Conservation (phyloP, 202 grass and related monocot species). For the Zoysia matrella region DNA sequence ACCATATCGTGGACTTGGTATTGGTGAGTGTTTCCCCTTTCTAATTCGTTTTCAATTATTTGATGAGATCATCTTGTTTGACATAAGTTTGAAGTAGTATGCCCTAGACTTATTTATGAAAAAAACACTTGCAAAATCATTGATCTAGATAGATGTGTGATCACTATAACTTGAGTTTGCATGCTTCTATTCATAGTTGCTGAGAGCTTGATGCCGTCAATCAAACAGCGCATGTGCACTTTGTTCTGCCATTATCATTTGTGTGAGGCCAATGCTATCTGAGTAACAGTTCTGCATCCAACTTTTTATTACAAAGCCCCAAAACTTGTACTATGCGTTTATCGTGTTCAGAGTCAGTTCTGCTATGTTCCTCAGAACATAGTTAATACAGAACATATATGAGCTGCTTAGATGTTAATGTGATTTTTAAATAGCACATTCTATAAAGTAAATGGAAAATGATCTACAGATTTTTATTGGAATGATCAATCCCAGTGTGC, state of each 20-base stretch:
- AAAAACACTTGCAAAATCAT: not conserved
- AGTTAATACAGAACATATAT: not conserved
- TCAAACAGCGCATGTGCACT: constrained; percentile 10
- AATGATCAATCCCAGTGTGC: not conserved
- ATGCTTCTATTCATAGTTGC: constrained; percentile 5
- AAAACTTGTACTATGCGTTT: not conserved
- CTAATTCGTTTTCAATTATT: constrained; percentile 24
- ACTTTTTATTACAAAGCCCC: not conserved
- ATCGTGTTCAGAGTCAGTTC: not conserved
- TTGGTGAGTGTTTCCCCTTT: constrained; percentile 60
- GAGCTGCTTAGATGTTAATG: constrained; percentile 5
- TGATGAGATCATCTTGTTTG: constrained; percentile 24
- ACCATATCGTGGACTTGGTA: constrained; percentile 85
- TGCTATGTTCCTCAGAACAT: constrained; percentile 2
- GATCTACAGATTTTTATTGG: not conserved
- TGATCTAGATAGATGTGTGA: not conserved
- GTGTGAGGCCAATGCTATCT: constrained; percentile 3
- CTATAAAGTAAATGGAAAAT: constrained; percentile 6
- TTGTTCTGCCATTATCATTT: constrained; percentile 21
- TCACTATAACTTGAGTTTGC: not conserved
- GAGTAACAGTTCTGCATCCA: constrained; percentile 12
- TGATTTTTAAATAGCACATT: constrained; percentile 8
- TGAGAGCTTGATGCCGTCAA: not conserved
- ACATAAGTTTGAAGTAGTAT: not conserved
- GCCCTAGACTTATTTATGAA: not conserved